A percentile compares a stretch with the other conserved stretches of the same genome.
phyloP scores from a whole-genome alignment of 441 rosid genomes.

The Pelargonium fulgidum region DNA sequence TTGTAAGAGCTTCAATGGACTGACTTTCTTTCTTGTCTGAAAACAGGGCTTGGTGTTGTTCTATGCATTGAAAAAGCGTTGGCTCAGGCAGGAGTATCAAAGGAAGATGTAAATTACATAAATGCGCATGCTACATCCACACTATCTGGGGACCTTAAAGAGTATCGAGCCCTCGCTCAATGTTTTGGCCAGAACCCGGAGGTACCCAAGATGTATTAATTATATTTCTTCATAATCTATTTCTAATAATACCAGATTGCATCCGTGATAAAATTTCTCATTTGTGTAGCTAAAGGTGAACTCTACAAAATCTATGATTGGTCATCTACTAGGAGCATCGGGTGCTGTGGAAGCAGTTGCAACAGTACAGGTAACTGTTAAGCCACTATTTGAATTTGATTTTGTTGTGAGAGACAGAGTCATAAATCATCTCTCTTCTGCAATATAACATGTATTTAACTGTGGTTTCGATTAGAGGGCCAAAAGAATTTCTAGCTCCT shows the following conservation, averaged over 20 bases:
- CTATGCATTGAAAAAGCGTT: slow-evolving; percentile 87
- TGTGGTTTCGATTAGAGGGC: no score
- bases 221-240: slow-evolving; percentile 10
- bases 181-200: slow-evolving; percentile 78
- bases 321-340: slow-evolving; percentile 92
- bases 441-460: no score
- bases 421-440: no score
- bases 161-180: slow-evolving; percentile 63
- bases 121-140: slow-evolving; percentile 98
- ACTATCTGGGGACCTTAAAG: slow-evolving; percentile 82
- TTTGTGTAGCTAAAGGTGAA: slow-evolving; percentile 63
- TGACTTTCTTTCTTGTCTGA: not conserved
- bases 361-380: slow-evolving; percentile 57
- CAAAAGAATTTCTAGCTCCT: no score
- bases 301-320: slow-evolving; percentile 95
- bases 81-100: slow-evolving; percentile 62
- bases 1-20: not conserved
- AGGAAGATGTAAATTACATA: slow-evolving; percentile 74
- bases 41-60: slow-evolving; percentile 64
- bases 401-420: no score
- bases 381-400: no score
- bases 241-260: slow-evolving; percentile 10
- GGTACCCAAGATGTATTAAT: slow-evolving; percentile 32
- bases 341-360: slow-evolving; percentile 97
- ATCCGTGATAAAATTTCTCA: slow-evolving; percentile 20